phyloP scores from a whole-genome alignment of 2,329 filamentous ascomycete genomes.

The Diaporthe ampelina region DNA sequence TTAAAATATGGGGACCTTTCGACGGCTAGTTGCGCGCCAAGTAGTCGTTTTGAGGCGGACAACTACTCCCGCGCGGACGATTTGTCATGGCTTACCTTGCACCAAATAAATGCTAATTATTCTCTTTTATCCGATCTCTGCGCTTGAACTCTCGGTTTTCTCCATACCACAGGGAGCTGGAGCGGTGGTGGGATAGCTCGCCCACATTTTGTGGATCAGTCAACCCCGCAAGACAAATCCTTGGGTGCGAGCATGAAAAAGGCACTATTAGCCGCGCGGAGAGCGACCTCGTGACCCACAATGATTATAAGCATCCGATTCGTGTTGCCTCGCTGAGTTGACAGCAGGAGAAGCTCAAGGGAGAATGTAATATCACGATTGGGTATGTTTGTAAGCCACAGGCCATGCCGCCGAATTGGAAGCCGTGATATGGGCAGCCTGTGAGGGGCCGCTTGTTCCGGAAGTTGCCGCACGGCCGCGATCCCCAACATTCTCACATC shows the following conservation, averaged over 20 bases:
- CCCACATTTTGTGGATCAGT: conserved; percentile 15
- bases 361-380: conserved; percentile 1
- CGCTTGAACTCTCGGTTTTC: background rate
- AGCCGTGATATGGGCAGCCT: background rate
- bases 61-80: background rate
- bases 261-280: conserved; percentile 29
- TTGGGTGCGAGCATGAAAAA: conserved; percentile 14
- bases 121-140: background rate
- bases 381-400: conserved; percentile 10
- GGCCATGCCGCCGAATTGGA: conserved; percentile 1
- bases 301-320: conserved; percentile 16
- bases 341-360: background rate
- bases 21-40: background rate
- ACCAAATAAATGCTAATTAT: background rate
- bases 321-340: conserved; percentile 1
- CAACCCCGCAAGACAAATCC: conserved; percentile 30
- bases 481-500: background rate
- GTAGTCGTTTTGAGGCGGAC: background rate
- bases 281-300: conserved; percentile 26
- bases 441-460: conserved; percentile 11
- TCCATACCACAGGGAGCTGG: background rate
- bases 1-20: background rate
- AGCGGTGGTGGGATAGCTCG: conserved; percentile 4
- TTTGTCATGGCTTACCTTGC: conserved; percentile 4
- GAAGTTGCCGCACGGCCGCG: background rate